These are phyloP conservation scores for Microcos paniculata DNA, from an alignment of 345 rosid species.

Conservation along the genomic window DNA sequence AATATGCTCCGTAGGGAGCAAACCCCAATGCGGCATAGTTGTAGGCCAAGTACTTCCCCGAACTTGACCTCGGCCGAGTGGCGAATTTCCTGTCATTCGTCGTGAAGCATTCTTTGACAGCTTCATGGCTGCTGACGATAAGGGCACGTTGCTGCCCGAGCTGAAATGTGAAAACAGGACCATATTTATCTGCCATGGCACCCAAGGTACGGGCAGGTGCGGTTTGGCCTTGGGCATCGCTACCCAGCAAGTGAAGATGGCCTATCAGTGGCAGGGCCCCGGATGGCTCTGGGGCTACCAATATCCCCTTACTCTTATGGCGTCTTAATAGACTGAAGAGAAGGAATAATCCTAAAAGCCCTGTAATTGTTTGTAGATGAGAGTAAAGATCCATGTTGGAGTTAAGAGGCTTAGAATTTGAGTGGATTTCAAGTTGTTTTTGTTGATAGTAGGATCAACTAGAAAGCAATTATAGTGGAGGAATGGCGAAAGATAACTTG, in stretches of 20 bases:
- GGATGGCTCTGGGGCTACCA: conserved; percentile 37
- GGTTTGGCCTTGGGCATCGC: background rate
- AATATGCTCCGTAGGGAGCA: background rate
- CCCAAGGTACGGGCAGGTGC: background rate
- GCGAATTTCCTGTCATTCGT: conserved; percentile 24
- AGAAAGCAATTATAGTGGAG: no score
- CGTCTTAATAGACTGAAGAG: background rate
- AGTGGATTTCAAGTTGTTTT: no score
- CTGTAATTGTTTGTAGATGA: background rate
- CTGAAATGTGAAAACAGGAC: conserved; percentile 2
- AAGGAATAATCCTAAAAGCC: background rate
- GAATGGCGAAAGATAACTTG: no score
- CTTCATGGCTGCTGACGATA: background rate
- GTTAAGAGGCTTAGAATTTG: no score
- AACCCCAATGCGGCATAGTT: background rate
- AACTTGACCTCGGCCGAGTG: conserved; percentile 20
- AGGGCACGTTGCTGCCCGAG: background rate
- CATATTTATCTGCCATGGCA: conserved; percentile 11
- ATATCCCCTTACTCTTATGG: background rate
- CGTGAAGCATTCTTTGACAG: conserved; percentile 32
- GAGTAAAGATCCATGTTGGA: background rate
- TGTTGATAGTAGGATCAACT: no score
- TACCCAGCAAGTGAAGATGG: conserved; percentile 56
- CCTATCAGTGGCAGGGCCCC: conserved; percentile 68
- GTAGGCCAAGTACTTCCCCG: background rate